Percentiles rank a stretch among this genome's conserved stretches.
Evolutionary conservation across 2,329 filamentous ascomycete genomes (phyloP).

Genomic region (Alternaria dauci): DNA sequence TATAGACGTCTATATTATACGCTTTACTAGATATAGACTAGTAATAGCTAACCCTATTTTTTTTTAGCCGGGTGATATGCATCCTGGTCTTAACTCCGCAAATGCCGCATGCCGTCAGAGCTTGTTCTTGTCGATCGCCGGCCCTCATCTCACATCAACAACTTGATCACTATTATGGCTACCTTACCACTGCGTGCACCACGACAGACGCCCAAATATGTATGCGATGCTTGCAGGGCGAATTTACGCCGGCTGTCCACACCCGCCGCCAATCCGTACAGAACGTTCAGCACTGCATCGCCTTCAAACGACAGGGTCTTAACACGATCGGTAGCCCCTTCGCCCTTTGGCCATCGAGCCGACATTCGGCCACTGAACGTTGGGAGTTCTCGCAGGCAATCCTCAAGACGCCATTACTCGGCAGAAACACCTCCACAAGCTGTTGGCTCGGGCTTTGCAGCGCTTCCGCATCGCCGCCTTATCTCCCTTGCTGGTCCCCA

Average conservation of each 20-base stretch:
- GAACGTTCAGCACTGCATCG: constrained; percentile 21
- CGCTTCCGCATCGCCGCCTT: constrained; percentile 76
- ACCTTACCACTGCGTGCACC: constrained; percentile 7
- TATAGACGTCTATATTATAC: no score
- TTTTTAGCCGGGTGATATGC: no score
- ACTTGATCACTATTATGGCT: constrained; percentile 21
- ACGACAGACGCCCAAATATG: constrained; percentile 12
- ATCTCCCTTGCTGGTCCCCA: constrained; percentile 82
- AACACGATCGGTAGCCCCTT: constrained; percentile 41
- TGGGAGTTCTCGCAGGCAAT: neutral
- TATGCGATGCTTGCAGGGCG: constrained; percentile 35
- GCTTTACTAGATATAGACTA: no score
- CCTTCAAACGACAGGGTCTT: constrained; percentile 5
- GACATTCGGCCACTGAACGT: no score
- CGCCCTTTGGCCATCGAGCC: neutral
- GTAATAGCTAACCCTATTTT: no score
- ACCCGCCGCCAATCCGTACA: constrained; percentile 12
- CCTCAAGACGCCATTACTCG: neutral
- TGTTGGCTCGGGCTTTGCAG: constrained; percentile 56
- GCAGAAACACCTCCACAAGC: neutral
- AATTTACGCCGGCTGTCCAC: constrained; percentile 8
- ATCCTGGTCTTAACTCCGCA: constrained; percentile 28
- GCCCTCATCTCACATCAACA: neutral
- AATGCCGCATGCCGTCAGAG: constrained; percentile 25
- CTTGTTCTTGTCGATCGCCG: neutral